Evolutionary conservation across 2,329 filamentous ascomycete species (phyloP).

Genomic region (Elsinoe batatas): DNA sequence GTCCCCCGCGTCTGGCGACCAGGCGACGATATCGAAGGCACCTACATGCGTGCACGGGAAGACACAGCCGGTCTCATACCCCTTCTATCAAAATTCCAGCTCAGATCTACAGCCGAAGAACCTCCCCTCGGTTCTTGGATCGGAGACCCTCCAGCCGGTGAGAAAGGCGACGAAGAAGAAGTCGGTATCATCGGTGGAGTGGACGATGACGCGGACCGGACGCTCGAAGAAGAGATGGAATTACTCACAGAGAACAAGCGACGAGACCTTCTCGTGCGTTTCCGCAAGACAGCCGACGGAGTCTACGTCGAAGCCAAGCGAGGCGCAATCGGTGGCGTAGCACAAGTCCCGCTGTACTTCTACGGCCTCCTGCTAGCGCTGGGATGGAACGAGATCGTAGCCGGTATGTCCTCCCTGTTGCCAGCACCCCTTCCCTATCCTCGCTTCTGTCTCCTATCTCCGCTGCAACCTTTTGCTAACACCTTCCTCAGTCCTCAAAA

Average conservation of each 20-base stretch:
- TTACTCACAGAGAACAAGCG: conserved; percentile 84
- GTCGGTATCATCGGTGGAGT: conserved; percentile 81
- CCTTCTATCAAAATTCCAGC: conserved; percentile 72
- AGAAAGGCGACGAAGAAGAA: conserved; percentile 80
- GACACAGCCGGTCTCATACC: conserved; percentile 87
- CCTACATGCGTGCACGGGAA: conserved; percentile 86
- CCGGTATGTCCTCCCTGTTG: conserved; percentile 52
- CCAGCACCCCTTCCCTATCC: neutral
- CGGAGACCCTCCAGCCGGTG: conserved; percentile 63
- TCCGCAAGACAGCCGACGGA: conserved; percentile 97
- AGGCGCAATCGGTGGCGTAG: conserved; percentile 88
- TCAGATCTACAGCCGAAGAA: conserved; percentile 61
- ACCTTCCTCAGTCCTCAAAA: conserved; percentile 64
- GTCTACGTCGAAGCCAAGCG: conserved; percentile 98
- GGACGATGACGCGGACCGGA: conserved; percentile 82
- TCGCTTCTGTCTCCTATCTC: neutral
- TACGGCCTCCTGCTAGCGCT: conserved; percentile 80
- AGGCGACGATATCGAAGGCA: conserved; percentile 90
- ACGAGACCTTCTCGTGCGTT: conserved; percentile 82
- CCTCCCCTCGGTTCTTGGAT: conserved; percentile 82
- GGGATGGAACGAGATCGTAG: conserved; percentile 97
- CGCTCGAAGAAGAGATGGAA: conserved; percentile 90
- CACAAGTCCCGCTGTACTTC: conserved; percentile 90
- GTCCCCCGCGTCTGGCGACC: conserved; percentile 96
- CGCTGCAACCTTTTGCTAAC: neutral